Base-by-base conservation (phyloP, 257 asterid genomes). In the Primulina eburnea region DNA sequence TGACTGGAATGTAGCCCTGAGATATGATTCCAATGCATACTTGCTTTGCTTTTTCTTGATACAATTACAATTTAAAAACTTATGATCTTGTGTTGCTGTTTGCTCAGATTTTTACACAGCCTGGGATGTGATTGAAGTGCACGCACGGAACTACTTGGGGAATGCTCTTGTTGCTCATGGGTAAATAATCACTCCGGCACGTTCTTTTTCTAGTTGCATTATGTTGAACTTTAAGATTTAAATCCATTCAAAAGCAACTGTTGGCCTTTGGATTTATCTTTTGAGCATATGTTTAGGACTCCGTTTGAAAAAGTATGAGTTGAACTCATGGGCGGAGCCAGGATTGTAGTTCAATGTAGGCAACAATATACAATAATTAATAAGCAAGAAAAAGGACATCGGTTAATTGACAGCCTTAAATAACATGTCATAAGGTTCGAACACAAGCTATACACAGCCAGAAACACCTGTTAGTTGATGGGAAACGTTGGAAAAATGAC, bases 41-140 rank as follows among this genome's bases (percentile, higher is more conserved):
- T 64, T 38, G 32, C 56, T 64, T 10, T 35, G 33, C 18, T 43
- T 43, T 24, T 43, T 11, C 55, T 52, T 37, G 33, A 64, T 21
- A 14, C 17, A 8, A 35, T 50, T 59, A 21, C 17, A 30, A 34
- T 62, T 59, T 40, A 67, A 50, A 56, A 65, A 63, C n/a, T 62
- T 76, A 60, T 77, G 66, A 74, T 70, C 65, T 71, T 75, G 56
- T 57, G 28, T 24, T 78, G 58, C 76, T 35, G 73, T 67, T 67
- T 60, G 61, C 79, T 72, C 87, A 94, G 99, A 94, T 84, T 94
- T 94, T 85, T 94, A 94, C 78, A 87, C 97, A 65, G 97, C 97
- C 59, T 90, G 97, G 99, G 88, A 82, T 83, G 96, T 91, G 80
- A 87, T 91, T 75, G 85, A 78, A 73, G 85, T 81, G 77, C 87